A percentile compares a stretch with the other conserved stretches of the same genome.
Conservation (phyloP, 805 yeast genomes). For the Blastobotrys attinorum region DNA sequence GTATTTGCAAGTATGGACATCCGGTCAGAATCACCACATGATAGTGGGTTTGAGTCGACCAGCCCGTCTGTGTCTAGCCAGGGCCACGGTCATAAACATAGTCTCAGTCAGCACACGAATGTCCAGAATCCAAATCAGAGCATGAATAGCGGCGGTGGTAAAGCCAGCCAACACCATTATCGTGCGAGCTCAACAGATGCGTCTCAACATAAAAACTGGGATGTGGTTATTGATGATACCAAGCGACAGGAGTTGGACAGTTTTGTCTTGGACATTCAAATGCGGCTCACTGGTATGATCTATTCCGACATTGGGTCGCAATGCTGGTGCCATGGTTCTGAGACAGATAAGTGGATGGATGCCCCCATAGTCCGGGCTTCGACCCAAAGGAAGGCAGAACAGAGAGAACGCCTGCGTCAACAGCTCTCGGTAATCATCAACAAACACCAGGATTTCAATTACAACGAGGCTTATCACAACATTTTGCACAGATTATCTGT, state of each 20-base stretch:
- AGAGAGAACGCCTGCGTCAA: slow-evolving; percentile 6
- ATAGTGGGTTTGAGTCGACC: slow-evolving; percentile 10
- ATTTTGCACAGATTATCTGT: slow-evolving; percentile 19
- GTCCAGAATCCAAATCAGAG: neutral
- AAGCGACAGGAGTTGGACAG: slow-evolving; percentile 15
- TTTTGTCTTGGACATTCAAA: slow-evolving; percentile 16
- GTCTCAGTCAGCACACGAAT: too few relatives aligned
- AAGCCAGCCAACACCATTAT: slow-evolving; percentile 6
- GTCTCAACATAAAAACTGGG: slow-evolving; percentile 2
- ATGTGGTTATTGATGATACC: slow-evolving; percentile 4
- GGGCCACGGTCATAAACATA: too few relatives aligned
- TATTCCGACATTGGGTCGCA: slow-evolving; percentile 26
- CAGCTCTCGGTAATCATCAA: too few relatives aligned
- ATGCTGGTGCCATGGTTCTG: slow-evolving; percentile 24
- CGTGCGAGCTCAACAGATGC: slow-evolving; percentile 17
- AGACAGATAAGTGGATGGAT: slow-evolving; percentile 27
- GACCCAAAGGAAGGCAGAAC: slow-evolving; percentile 9
- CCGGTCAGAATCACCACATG: slow-evolving; percentile 13
- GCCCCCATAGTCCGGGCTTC: slow-evolving; percentile 13
- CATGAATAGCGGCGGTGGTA: neutral
- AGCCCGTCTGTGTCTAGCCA: neutral
- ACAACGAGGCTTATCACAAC: slow-evolving; percentile 20
- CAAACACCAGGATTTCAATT: slow-evolving; percentile 11
- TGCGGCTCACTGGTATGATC: slow-evolving; percentile 21
- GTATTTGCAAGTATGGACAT: slow-evolving; percentile 13